Percentiles rank a stretch among this genome's conserved stretches.
Conservation (phyloP, 2,329 filamentous ascomycete species). For the Fusarium piperis region DNA sequence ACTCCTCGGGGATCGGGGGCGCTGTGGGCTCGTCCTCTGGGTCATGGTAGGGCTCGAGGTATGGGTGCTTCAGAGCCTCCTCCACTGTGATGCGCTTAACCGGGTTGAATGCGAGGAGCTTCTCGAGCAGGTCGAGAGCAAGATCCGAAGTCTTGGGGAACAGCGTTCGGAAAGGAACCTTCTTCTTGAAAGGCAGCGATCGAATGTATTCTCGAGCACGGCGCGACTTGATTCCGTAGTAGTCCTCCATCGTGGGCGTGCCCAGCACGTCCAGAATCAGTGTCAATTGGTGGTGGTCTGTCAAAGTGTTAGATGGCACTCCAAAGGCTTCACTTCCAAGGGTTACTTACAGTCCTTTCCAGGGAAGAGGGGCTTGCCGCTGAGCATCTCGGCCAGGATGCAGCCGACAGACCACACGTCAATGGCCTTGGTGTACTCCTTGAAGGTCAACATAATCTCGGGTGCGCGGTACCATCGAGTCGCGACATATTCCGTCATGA, state of each 20-base stretch:
- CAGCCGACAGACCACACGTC: slow-evolving; percentile 99
- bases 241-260: slow-evolving; percentile 99
- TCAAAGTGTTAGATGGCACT: slow-evolving; percentile 5
- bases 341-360: slow-evolving; percentile 90
- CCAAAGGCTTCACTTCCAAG: not conserved
- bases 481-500: slow-evolving; percentile 99
- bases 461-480: slow-evolving; percentile 99
- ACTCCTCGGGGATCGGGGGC: slow-evolving; percentile 95
- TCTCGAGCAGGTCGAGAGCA: slow-evolving; percentile 92
- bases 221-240: slow-evolving; percentile 99
- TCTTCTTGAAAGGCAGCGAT: slow-evolving; percentile 98
- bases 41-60: slow-evolving; percentile 98
- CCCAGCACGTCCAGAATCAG: slow-evolving; percentile 97
- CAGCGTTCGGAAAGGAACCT: slow-evolving; percentile 95
- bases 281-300: slow-evolving; percentile 97
- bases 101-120: slow-evolving; percentile 96
- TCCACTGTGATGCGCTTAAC: slow-evolving; percentile 99
- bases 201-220: slow-evolving; percentile 98
- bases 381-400: slow-evolving; percentile 98
- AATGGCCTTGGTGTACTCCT: slow-evolving; percentile 99
- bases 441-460: slow-evolving; percentile 99
- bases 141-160: slow-evolving; percentile 99
- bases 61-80: slow-evolving; percentile 96
- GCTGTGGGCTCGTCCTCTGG: slow-evolving; percentile 98
- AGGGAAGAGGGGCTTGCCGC: slow-evolving; percentile 96